A percentile compares a stretch with the other conserved stretches of the same genome.
phyloP scores from a whole-genome alignment of 208 protist genomes.

The Crithidia mellificae region DNA sequence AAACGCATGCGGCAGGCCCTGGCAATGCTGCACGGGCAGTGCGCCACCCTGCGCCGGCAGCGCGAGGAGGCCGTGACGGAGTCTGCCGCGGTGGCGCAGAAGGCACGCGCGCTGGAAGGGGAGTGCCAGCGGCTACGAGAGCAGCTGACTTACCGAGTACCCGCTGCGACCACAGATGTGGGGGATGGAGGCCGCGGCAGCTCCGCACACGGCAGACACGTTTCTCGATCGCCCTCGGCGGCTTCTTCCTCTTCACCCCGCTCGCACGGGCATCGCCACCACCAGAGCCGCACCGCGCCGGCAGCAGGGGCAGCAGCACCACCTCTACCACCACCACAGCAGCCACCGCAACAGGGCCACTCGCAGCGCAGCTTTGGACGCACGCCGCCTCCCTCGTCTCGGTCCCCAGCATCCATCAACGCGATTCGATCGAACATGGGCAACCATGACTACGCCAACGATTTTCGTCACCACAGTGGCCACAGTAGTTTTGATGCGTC shows the following conservation, averaged over 20 bases:
- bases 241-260: neutral
- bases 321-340: neutral
- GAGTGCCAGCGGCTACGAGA: slow-evolving; percentile 22
- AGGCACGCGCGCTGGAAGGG: slow-evolving; percentile 14
- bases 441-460: neutral
- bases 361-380: neutral
- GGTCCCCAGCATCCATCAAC: too few relatives aligned
- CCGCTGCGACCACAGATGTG: too few relatives aligned
- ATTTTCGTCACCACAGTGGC: neutral
- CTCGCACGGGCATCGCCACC: neutral
- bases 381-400: neutral
- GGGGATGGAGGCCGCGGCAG: too few relatives aligned
- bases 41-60: slow-evolving; percentile 36
- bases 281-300: neutral
- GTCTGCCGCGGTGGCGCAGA: slow-evolving; percentile 4
- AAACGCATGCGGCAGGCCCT: slow-evolving; percentile 71
- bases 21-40: slow-evolving; percentile 55
- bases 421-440: neutral
- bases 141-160: slow-evolving; percentile 8
- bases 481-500: neutral
- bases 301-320: too few relatives aligned
- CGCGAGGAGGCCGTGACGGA: slow-evolving; percentile 15
- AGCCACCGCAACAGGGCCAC: neutral
- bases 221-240: neutral
- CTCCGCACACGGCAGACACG: too few relatives aligned